Evolutionary conservation across 352 stramenopile genomes (phyloP).

Genomic region (Sclerospora graminicola): DNA sequence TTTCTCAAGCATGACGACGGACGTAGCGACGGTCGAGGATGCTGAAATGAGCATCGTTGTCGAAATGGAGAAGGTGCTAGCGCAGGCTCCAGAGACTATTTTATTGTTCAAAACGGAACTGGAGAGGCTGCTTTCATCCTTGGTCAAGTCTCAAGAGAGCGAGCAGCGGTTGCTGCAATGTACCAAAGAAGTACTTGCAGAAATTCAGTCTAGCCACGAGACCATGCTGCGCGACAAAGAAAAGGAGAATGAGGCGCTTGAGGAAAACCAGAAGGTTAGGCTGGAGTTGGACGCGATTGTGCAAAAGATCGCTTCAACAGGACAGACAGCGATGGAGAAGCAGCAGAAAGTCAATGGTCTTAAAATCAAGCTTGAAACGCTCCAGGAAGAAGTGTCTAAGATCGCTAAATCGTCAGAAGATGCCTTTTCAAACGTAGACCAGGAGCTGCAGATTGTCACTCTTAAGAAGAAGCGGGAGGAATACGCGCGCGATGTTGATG

Average conservation of each 20-base stretch:
- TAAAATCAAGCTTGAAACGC: conserved; percentile 41
- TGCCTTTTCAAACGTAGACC: conserved; percentile 54
- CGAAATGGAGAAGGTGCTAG: conserved; percentile 61
- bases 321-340: conserved; percentile 60
- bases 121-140: conserved; percentile 64
- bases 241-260: conserved; percentile 58
- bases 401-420: conserved; percentile 37
- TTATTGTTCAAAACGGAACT: conserved; percentile 70
- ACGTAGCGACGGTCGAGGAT: too few relatives aligned
- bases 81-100: conserved; percentile 59
- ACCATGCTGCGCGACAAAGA: conserved; percentile 68
- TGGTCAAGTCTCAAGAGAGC: conserved; percentile 76
- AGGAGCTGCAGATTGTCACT: conserved; percentile 56
- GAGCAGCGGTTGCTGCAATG: conserved; percentile 57
- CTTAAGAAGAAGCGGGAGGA: conserved; percentile 66
- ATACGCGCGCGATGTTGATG: conserved; percentile 55
- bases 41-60: too few relatives aligned
- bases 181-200: conserved; percentile 58
- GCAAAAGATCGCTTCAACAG: conserved; percentile 47
- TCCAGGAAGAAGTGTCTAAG: conserved; percentile 58
- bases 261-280: conserved; percentile 62
- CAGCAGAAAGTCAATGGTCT: conserved; percentile 65
- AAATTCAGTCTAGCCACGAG: conserved; percentile 70
- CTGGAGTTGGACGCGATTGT: conserved; percentile 60
- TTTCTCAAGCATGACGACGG: too few relatives aligned